These are phyloP conservation scores for Pythium vanterpoolii DNA, from an alignment of 352 stramenopile species.

Conservation along the genomic window DNA sequence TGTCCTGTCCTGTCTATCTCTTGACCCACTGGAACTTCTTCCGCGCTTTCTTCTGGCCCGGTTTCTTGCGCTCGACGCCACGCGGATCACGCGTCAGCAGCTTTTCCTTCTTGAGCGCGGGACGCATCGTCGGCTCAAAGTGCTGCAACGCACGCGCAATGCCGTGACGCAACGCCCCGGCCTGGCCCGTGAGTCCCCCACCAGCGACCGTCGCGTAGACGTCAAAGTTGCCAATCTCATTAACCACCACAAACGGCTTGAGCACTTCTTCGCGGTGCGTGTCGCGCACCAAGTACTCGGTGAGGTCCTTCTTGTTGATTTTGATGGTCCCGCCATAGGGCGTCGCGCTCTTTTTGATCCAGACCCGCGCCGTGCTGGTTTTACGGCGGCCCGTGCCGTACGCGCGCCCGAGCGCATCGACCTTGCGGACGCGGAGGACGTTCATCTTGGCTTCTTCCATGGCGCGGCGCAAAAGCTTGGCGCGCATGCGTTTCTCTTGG, in stretches of 20 bases:
- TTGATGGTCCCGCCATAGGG: slow-evolving; percentile 86
- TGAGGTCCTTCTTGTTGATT: slow-evolving; percentile 94
- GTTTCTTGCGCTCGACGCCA: slow-evolving; percentile 97
- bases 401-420: slow-evolving; percentile 75
- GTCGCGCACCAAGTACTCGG: slow-evolving; percentile 92
- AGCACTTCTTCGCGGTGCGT: slow-evolving; percentile 89
- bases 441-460: slow-evolving; percentile 77
- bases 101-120: slow-evolving; percentile 90
- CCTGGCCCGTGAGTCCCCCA: slow-evolving; percentile 92
- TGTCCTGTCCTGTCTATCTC: slow-evolving; percentile 74
- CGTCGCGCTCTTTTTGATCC: slow-evolving; percentile 81
- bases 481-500: slow-evolving; percentile 61
- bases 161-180: slow-evolving; percentile 92
- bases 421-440: slow-evolving; percentile 58
- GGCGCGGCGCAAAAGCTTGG: slow-evolving; percentile 58
- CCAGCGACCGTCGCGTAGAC: slow-evolving; percentile 91
- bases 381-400: slow-evolving; percentile 94
- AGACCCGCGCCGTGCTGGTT: slow-evolving; percentile 92
- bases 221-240: slow-evolving; percentile 86
- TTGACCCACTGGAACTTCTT: slow-evolving; percentile 99
- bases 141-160: slow-evolving; percentile 91
- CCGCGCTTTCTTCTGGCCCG: slow-evolving; percentile 93
- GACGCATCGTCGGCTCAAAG: slow-evolving; percentile 92
- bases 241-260: slow-evolving; percentile 66
- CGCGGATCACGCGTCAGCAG: slow-evolving; percentile 93